These are phyloP conservation scores for Xylaria flabelliformis DNA, from an alignment of 495 filamentous ascomycete species.

Conservation along the genomic window DNA sequence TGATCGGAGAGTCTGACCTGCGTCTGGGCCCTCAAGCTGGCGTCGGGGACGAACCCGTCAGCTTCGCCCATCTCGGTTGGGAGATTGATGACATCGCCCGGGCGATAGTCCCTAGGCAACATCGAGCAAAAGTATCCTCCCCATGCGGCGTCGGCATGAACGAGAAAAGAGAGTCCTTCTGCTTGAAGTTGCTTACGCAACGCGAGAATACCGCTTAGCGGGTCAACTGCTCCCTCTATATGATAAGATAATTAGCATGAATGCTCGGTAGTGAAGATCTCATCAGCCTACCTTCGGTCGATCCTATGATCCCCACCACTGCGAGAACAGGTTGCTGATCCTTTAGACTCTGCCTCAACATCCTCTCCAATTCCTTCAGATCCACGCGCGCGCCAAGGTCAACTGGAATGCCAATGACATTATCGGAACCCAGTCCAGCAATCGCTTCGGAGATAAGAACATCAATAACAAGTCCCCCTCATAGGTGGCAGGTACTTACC, in stretches of 20 bases:
- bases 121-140: slow-evolving; percentile 58
- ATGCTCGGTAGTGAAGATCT: slow-evolving; percentile 14
- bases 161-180: slow-evolving; percentile 48
- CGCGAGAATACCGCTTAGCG: slow-evolving; percentile 44
- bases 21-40: slow-evolving; percentile 43
- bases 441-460: slow-evolving; percentile 38
- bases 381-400: slow-evolving; percentile 50
- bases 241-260: background rate
- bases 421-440: slow-evolving; percentile 51
- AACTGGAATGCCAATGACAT: slow-evolving; percentile 46
- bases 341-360: slow-evolving; percentile 40
- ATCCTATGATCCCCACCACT: slow-evolving; percentile 40
- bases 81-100: slow-evolving; percentile 31
- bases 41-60: slow-evolving; percentile 43
- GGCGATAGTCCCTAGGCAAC: slow-evolving; percentile 39
- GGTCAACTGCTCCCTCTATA: slow-evolving; percentile 50
- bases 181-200: slow-evolving; percentile 48
- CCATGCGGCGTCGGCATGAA: slow-evolving; percentile 59
- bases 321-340: slow-evolving; percentile 42
- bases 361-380: slow-evolving; percentile 39
- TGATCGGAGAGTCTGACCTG: slow-evolving; percentile 8
- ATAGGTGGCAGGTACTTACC: slow-evolving; percentile 35
- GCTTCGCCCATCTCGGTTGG: slow-evolving; percentile 30
- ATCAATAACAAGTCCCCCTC: slow-evolving; percentile 9
- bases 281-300: slow-evolving; percentile 36